Percentiles rank a stretch among this genome's conserved stretches.
Conservation (phyloP, 176 grass and related monocot genomes). For the Aegilops longissima region DNA sequence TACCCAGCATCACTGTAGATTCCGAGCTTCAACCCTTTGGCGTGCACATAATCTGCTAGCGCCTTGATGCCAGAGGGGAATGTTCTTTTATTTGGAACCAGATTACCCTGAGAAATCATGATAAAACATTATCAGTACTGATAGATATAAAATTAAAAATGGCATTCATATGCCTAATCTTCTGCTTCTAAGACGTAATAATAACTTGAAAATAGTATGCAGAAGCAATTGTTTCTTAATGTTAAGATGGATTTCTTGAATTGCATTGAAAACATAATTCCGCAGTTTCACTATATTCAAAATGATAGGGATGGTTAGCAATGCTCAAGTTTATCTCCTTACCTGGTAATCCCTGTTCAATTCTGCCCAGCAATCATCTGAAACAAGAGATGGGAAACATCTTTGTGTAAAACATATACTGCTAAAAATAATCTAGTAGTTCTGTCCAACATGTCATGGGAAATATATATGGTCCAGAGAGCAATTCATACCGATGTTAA, state of each 20-base stretch:
- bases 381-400: slow-evolving; percentile 28
- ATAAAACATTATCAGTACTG: slow-evolving; percentile 11
- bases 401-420: neutral
- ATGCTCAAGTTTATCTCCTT: slow-evolving; percentile 17
- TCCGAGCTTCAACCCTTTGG: slow-evolving; percentile 83
- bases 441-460: neutral
- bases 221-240: no score
- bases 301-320: slow-evolving; percentile 12
- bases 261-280: neutral
- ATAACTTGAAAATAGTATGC: neutral
- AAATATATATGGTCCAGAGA: neutral
- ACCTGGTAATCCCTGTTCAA: slow-evolving; percentile 68
- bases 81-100: slow-evolving; percentile 55
- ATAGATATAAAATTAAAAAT: neutral
- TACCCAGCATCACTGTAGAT: slow-evolving; percentile 95
- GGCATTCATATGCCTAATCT: neutral
- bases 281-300: slow-evolving; percentile 6
- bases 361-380: slow-evolving; percentile 99
- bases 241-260: neutral
- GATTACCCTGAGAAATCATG: slow-evolving; percentile 60
- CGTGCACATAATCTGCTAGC: slow-evolving; percentile 86
- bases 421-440: neutral
- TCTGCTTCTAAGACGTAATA: neutral
- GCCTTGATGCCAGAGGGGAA: slow-evolving; percentile 90
- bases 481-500: slow-evolving; percentile 72